These are phyloP conservation scores for Neoascochyta sp. DNA, from an alignment of 2,329 filamentous ascomycete species.

Conservation along the genomic window DNA sequence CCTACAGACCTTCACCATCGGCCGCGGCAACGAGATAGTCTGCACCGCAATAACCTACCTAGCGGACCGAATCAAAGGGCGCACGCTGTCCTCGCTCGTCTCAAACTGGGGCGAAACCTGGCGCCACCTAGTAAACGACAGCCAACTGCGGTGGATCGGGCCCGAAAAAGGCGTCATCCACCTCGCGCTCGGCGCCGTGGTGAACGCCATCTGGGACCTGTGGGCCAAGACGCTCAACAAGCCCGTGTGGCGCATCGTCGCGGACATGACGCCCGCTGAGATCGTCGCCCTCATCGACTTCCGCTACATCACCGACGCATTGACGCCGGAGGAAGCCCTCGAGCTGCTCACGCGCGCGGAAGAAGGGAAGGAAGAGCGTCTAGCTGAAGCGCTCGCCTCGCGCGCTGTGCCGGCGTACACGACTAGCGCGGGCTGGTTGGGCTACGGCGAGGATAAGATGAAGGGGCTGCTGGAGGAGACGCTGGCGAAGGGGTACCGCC, in stretches of 20 bases:
- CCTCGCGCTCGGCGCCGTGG: conserved; percentile 80
- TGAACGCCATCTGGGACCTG: conserved; percentile 93
- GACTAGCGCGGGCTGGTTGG: conserved; percentile 87
- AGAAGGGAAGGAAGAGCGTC: conserved; percentile 63
- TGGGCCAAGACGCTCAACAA: conserved; percentile 85
- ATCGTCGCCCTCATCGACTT: conserved; percentile 88
- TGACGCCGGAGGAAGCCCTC: conserved; percentile 80
- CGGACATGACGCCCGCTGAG: conserved; percentile 85
- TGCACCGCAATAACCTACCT: conserved; percentile 79
- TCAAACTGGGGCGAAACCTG: conserved; percentile 82
- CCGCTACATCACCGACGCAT: conserved; percentile 89
- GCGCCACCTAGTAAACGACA: conserved; percentile 87
- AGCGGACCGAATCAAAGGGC: conserved; percentile 69
- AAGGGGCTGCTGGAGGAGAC: conserved; percentile 69
- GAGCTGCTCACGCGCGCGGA: conserved; percentile 64
- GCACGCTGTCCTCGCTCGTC: conserved; percentile 72
- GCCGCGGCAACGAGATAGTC: conserved; percentile 88
- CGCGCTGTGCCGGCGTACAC: conserved; percentile 86
- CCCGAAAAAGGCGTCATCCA: conserved; percentile 94
- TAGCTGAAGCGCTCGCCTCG: conserved; percentile 69
- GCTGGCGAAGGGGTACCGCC: conserved; percentile 68
- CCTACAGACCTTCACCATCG: conserved; percentile 68
- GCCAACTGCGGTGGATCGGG: conserved; percentile 87
- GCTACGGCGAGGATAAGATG: conserved; percentile 86
- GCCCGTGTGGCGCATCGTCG: conserved; percentile 86